phyloP scores from a whole-genome alignment of 2,329 filamentous ascomycete genomes.

The Orbilia brochopaga region DNA sequence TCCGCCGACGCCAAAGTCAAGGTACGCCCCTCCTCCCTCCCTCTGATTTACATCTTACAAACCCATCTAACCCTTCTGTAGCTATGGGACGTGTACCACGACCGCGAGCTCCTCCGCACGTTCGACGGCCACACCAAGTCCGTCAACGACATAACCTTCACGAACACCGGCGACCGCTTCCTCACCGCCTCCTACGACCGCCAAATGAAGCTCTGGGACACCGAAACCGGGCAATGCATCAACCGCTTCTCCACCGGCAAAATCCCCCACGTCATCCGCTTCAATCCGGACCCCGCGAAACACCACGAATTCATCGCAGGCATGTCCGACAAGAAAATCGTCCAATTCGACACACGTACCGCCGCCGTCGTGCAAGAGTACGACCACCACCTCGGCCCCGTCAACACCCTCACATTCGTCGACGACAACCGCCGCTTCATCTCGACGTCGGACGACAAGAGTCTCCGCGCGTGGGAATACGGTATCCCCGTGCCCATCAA shows the following conservation, averaged over 20 bases:
- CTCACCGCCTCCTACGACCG: slow-evolving; percentile 91
- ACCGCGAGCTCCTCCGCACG: slow-evolving; percentile 85
- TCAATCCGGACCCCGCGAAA: slow-evolving; percentile 80
- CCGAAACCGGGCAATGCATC: slow-evolving; percentile 87
- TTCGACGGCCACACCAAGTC: slow-evolving; percentile 90
- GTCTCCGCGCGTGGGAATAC: slow-evolving; percentile 95
- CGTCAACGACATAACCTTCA: slow-evolving; percentile 88
- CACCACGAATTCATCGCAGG: slow-evolving; percentile 91
- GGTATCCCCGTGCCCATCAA: slow-evolving; percentile 98
- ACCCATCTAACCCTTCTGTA: slow-evolving; percentile 29
- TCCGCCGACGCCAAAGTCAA: slow-evolving; percentile 89
- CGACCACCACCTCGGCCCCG: slow-evolving; percentile 94
- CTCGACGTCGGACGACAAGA: slow-evolving; percentile 97
- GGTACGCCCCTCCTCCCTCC: slow-evolving; percentile 39
- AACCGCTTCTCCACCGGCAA: slow-evolving; percentile 90
- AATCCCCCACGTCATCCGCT: slow-evolving; percentile 91
- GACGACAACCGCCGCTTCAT: slow-evolving; percentile 95
- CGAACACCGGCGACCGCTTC: slow-evolving; percentile 80
- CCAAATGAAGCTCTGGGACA: slow-evolving; percentile 98
- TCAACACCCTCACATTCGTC: slow-evolving; percentile 97
- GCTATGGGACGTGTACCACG: slow-evolving; percentile 92
- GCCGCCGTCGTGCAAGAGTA: slow-evolving; percentile 92
- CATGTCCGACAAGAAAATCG: slow-evolving; percentile 98
- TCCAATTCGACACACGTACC: slow-evolving; percentile 90
- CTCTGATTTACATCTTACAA: neutral